phyloP scores from a whole-genome alignment of 306 rosid species.

The Argentina anserina region DNA sequence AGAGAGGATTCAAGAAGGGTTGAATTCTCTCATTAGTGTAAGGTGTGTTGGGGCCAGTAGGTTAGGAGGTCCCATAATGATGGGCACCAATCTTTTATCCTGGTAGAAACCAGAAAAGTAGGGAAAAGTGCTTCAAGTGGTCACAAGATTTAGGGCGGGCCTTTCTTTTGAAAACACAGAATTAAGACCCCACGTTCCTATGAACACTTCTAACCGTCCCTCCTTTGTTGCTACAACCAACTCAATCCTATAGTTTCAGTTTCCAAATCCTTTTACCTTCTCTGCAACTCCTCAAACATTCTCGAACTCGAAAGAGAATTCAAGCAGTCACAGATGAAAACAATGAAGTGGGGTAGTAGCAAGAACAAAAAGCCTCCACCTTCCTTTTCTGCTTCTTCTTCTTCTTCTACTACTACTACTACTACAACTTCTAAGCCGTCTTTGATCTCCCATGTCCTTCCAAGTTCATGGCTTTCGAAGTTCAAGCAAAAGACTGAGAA shows the following conservation, averaged over 20 bases:
- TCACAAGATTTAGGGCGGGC: slow-evolving; percentile 72
- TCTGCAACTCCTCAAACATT: slow-evolving; percentile 8
- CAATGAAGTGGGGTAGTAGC: slow-evolving; percentile 60
- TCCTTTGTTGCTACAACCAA: slow-evolving; percentile 14
- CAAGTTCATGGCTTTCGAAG: slow-evolving; percentile 74
- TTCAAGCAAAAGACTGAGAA: slow-evolving; percentile 51
- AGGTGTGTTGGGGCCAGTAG: neutral
- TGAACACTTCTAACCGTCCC: slow-evolving; percentile 54
- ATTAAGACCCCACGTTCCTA: slow-evolving; percentile 60
- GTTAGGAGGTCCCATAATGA: slow-evolving; percentile 35
- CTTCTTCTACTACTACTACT: slow-evolving; percentile 32
- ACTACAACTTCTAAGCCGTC: slow-evolving; percentile 50
- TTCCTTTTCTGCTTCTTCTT: slow-evolving; percentile 12
- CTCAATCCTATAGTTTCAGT: neutral
- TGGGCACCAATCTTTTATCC: slow-evolving; percentile 27
- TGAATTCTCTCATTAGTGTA: neutral
- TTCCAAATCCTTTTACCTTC: neutral
- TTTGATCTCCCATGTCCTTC: slow-evolving; percentile 54
- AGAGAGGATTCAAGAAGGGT: slow-evolving; percentile 7
- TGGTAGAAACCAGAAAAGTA: slow-evolving; percentile 32
- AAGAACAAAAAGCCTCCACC: slow-evolving; percentile 47
- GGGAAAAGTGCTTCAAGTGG: slow-evolving; percentile 55
- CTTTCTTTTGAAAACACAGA: slow-evolving; percentile 54
- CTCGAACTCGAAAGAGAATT: neutral
- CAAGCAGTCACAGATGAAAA: neutral